Evolutionary conservation across 495 filamentous ascomycete species (phyloP), one percentile per base, ranked within the genome.

Genomic region (Lophiotrema nucula): DNA sequence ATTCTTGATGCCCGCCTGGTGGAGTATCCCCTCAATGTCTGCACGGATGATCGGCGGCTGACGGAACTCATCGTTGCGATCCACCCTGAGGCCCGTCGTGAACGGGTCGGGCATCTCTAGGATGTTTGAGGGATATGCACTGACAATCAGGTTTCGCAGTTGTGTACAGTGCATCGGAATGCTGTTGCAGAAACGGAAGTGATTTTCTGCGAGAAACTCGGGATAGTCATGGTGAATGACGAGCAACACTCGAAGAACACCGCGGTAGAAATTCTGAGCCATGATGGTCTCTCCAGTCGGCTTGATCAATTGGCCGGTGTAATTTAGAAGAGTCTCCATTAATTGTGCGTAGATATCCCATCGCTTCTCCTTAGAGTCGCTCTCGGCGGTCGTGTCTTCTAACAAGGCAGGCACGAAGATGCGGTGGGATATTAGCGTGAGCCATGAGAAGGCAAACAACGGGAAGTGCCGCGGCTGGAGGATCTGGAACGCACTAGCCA

Each of bases 171-270:
- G 88, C 21, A 81, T 79, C 1, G 95, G 90, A 47, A 97, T 88
- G 62, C 83, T 83, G 68, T 90, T 87, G 78, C 88, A 91, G 41
- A 99, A 82, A 53, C 85, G 83, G 60, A 87, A 85, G 62, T 95
- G 88, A 68, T 93, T 88, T 62, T 92, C 88, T 24, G 87, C 86
- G 38, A 97, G 77, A 70, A 96, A 97, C 52, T 95, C 91, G 0
- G 91, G 89, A 72, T 89, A 97, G 69, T 99, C 93, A 61, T 97
- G 93, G 53, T 95, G 87, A 44, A 99, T 76, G 31, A 97, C 80
- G 18, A 93, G 74, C 57, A 97, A 72, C 52, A 95, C 80, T 62
- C 93, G 88, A 23, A 96, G 77, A 6, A 88, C 81, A 2, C 86
- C 90, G 62, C 88, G 85, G 70, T 97, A 97, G 42, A 93, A 80